A percentile compares a stretch with the other conserved stretches of the same genome.
Conservation (phyloP, 164 flowering plant genomes). For the Cinnamomum micranthum region DNA sequence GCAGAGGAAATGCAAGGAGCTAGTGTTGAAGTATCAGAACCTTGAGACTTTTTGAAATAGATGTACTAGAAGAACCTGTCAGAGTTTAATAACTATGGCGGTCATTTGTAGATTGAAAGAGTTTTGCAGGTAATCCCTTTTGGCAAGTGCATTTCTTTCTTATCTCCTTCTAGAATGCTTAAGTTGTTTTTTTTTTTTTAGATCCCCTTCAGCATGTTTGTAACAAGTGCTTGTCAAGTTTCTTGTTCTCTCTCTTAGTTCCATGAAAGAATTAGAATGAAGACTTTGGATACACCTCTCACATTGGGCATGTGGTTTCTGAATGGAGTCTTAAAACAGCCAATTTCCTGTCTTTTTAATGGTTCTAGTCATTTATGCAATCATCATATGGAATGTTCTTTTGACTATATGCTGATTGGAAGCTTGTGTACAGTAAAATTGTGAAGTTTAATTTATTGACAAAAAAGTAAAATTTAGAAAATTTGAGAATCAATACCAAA, state of each 20-base stretch:
- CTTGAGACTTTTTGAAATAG: not conserved
- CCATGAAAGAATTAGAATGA: not conserved
- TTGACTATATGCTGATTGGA: no score
- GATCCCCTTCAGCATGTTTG: not conserved
- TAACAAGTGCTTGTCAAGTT: not conserved
- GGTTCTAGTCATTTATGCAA: no score
- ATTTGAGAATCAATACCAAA: no score
- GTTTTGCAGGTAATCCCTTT: not conserved
- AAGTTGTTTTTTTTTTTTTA: no score
- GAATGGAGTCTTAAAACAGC: no score
- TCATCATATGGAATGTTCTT: no score
- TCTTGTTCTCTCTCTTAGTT: not conserved
- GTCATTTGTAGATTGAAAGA: no score
- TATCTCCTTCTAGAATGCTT: not conserved
- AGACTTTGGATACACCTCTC: not conserved
- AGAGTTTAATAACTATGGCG: not conserved
- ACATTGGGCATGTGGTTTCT: not conserved
- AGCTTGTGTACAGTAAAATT: no score
- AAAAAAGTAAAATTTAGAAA: no score
- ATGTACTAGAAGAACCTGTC: not conserved
- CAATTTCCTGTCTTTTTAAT: no score
- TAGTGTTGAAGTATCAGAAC: constrained; percentile 18
- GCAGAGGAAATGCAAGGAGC: constrained; percentile 34
- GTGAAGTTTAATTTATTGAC: no score
- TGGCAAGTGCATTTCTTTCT: not conserved